Evolutionary conservation across 768 basidiomycete species (phyloP).

Genomic region (Clavaria fumosa): DNA sequence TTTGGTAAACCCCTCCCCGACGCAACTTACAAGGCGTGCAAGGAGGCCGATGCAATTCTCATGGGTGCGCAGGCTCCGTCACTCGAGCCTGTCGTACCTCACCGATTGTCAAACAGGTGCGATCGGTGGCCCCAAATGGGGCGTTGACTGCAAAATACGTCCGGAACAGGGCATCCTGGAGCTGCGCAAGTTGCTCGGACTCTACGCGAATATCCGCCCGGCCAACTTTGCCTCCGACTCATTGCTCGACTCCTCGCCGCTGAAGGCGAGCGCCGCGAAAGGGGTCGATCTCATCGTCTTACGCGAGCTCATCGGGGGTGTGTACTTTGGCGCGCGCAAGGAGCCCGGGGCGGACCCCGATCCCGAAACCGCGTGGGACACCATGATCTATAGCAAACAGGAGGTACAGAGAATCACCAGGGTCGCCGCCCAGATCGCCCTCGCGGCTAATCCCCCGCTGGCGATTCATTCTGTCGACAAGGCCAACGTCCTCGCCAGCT

Average conservation of each 20-base stretch:
- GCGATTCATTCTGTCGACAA: conserved; percentile 92
- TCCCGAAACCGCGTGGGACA: conserved; percentile 72
- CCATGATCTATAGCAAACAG: conserved; percentile 78
- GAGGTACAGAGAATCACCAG: conserved; percentile 93
- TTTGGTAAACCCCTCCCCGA: conserved; percentile 74
- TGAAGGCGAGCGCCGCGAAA: conserved; percentile 67
- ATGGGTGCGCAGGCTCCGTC: conserved; percentile 46
- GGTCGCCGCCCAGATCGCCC: conserved; percentile 87
- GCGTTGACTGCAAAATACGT: conserved; percentile 71
- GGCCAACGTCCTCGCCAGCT: conserved; percentile 94
- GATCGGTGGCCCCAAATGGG: conserved; percentile 99
- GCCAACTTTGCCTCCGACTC: conserved; percentile 90
- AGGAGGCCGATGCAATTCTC: conserved; percentile 88
- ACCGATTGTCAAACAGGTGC: conserved; percentile 41
- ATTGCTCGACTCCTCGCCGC: conserved; percentile 74
- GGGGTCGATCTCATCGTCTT: conserved; percentile 89
- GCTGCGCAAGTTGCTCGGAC: conserved; percentile 82
- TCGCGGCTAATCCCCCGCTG: conserved; percentile 69
- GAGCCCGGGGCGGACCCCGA: conserved; percentile 61
- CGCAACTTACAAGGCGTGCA: conserved; percentile 75
- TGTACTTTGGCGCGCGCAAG: conserved; percentile 89
- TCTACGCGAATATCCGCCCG: conserved; percentile 97
- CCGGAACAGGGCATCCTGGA: conserved; percentile 84
- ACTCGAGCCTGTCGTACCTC: conserved; percentile 5
- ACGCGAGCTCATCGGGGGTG: conserved; percentile 90